These are phyloP conservation scores for Aaosphaeria arxii DNA, from an alignment of 2,329 filamentous ascomycete genomes.

Conservation along the genomic window DNA sequence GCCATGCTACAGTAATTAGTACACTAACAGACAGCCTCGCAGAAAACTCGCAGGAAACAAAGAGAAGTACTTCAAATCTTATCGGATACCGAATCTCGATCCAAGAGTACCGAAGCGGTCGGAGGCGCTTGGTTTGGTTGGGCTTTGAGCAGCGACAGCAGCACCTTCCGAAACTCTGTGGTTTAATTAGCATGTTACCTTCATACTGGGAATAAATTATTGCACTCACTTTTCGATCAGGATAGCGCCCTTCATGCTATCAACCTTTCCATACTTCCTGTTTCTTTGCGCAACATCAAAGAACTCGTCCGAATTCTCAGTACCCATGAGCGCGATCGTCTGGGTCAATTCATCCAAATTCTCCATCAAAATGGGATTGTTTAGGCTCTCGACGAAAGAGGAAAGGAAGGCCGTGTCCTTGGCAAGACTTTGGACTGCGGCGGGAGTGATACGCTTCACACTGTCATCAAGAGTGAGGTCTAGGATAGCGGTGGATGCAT, in stretches of 20 bases:
- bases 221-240: constrained; percentile 75
- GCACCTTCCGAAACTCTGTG: constrained; percentile 29
- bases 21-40: too few species aligned
- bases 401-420: constrained; percentile 82
- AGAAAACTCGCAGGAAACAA: too few species aligned
- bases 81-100: constrained; percentile 27
- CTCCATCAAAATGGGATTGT: constrained; percentile 82
- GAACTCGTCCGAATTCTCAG: constrained; percentile 92
- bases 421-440: constrained; percentile 76
- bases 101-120: constrained; percentile 35
- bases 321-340: constrained; percentile 81
- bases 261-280: constrained; percentile 90
- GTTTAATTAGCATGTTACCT: background rate
- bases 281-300: constrained; percentile 88
- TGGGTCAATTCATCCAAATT: constrained; percentile 92
- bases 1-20: too few species aligned
- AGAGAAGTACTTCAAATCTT: too few species aligned
- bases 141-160: constrained; percentile 33
- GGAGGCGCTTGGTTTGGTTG: constrained; percentile 17
- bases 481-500: constrained; percentile 83
- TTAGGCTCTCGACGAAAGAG: constrained; percentile 81
- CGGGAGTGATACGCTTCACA: constrained; percentile 82
- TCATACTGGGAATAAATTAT: background rate
- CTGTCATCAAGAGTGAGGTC: constrained; percentile 73
- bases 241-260: constrained; percentile 82